Evolutionary conservation across 805 yeast species (phyloP).

Genomic region (Candida stauntonica): DNA sequence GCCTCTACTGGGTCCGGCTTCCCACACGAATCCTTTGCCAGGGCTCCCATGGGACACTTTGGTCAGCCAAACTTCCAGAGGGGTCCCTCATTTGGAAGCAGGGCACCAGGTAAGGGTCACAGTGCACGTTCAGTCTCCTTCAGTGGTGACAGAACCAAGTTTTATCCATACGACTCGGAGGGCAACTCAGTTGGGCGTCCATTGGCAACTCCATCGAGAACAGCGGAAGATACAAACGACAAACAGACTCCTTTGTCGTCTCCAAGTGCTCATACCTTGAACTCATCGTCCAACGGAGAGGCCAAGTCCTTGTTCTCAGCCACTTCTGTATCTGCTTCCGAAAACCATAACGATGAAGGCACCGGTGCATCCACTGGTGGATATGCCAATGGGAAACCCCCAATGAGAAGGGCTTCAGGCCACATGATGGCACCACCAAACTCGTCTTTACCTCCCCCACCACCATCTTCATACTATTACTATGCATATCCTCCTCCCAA

Average conservation of each 20-base stretch:
- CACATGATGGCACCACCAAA: constrained; percentile 11
- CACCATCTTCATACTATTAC: constrained; percentile 29
- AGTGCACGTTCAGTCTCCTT: constrained; percentile 23
- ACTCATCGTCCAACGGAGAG: constrained; percentile 22
- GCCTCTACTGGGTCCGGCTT: constrained; percentile 29
- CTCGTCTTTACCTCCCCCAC: constrained; percentile 21
- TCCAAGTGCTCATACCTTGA: constrained; percentile 20
- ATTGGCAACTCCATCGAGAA: constrained; percentile 7
- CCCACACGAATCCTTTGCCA: constrained; percentile 1
- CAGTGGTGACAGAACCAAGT: constrained; percentile 11
- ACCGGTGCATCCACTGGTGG: constrained; percentile 17
- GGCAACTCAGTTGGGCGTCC: neutral
- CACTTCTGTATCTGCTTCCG: constrained; percentile 23
- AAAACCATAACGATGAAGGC: constrained; percentile 17
- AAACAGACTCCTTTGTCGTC: constrained; percentile 24
- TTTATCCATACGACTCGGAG: constrained; percentile 7
- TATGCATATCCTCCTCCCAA: constrained; percentile 31
- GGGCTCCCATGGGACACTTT: constrained; percentile 19
- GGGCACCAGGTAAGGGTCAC: constrained; percentile 3
- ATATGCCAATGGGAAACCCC: constrained; percentile 12
- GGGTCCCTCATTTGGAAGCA: constrained; percentile 3
- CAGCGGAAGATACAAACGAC: constrained; percentile 4
- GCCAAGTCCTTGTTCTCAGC: constrained; percentile 24
- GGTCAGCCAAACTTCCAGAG: constrained; percentile 4
- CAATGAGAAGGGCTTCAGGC: constrained; percentile 15